phyloP scores from a whole-genome alignment of 352 stramenopile species.

The Sclerospora graminicola region DNA sequence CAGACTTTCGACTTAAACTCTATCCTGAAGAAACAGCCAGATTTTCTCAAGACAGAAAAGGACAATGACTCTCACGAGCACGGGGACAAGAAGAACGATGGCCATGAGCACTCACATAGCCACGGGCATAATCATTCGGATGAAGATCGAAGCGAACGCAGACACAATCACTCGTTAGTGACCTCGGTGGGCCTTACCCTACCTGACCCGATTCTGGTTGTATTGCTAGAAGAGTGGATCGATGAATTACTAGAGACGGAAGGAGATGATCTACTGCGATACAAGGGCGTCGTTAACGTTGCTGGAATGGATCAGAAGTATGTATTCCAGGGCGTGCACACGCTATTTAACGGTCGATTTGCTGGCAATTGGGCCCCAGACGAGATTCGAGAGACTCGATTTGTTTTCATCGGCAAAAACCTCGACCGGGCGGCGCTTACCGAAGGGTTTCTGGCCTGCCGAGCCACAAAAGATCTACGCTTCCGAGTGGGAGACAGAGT shows the following conservation, averaged over 20 bases:
- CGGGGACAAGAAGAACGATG: slow-evolving; percentile 1
- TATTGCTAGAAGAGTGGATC: slow-evolving; percentile 94
- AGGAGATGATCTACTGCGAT: slow-evolving; percentile 88
- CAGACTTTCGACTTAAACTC: slow-evolving; percentile 39
- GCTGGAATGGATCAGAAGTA: slow-evolving; percentile 89
- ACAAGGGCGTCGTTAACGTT: slow-evolving; percentile 91
- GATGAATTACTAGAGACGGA: slow-evolving; percentile 86
- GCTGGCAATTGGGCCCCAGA: slow-evolving; percentile 71
- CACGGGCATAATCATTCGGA: slow-evolving; percentile 2
- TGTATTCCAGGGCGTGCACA: slow-evolving; percentile 94
- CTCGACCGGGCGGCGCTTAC: slow-evolving; percentile 57
- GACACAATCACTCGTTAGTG: slow-evolving; percentile 32
- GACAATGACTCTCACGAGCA: slow-evolving; percentile 3
- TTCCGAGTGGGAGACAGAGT: slow-evolving; percentile 38
- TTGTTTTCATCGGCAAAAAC: slow-evolving; percentile 93
- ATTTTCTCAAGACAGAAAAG: slow-evolving; percentile 37
- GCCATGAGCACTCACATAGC: not conserved
- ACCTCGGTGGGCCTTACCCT: slow-evolving; percentile 31
- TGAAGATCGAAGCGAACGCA: slow-evolving; percentile 18
- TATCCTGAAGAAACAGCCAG: slow-evolving; percentile 35
- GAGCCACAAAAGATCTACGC: slow-evolving; percentile 19
- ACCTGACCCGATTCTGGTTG: slow-evolving; percentile 64
- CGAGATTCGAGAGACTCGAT: slow-evolving; percentile 81
- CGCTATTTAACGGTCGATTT: slow-evolving; percentile 91
- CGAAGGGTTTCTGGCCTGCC: slow-evolving; percentile 32